phyloP scores from a whole-genome alignment of 208 protist species.

The Acanthamoeba divionensis region DNA sequence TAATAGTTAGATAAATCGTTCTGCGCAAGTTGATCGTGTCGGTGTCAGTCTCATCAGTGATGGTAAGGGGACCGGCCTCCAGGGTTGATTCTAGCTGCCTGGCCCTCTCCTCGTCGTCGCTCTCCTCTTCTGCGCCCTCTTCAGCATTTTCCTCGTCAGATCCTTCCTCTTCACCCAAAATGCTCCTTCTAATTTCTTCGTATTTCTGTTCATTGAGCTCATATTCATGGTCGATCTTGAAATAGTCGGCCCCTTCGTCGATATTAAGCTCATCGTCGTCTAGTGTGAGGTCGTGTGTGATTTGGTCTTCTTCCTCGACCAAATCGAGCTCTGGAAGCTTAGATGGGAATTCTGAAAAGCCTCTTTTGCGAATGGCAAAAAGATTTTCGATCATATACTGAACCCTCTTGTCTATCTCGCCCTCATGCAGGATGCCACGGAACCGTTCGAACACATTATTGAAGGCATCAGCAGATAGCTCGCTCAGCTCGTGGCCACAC shows the following conservation, averaged over 20 bases:
- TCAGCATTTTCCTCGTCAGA: slow-evolving; percentile 72
- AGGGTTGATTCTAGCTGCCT: background rate
- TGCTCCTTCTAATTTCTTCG: slow-evolving; percentile 83
- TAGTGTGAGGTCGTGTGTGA: slow-evolving; percentile 92
- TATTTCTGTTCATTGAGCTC: slow-evolving; percentile 91
- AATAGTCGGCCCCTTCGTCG: slow-evolving; percentile 89
- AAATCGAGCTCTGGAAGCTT: slow-evolving; percentile 84
- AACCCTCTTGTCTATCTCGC: slow-evolving; percentile 80
- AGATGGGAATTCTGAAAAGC: slow-evolving; percentile 80
- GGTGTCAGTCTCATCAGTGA: slow-evolving; percentile 83
- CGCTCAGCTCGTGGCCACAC: slow-evolving; percentile 71
- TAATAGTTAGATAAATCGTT: slow-evolving; percentile 97
- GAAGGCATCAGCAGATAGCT: slow-evolving; percentile 61
- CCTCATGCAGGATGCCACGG: slow-evolving; percentile 89
- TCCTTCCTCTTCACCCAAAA: slow-evolving; percentile 88
- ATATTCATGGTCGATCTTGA: slow-evolving; percentile 91
- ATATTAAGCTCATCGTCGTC: slow-evolving; percentile 85
- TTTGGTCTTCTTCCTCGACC: slow-evolving; percentile 92
- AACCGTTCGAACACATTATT: slow-evolving; percentile 84
- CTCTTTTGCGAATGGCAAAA: slow-evolving; percentile 86
- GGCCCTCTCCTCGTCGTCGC: slow-evolving; percentile 60
- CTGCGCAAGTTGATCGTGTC: slow-evolving; percentile 88
- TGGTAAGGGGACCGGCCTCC: slow-evolving; percentile 27
- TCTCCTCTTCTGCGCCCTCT: slow-evolving; percentile 78
- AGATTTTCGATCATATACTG: slow-evolving; percentile 96